Percentiles rank a stretch among this genome's conserved stretches.
phyloP scores from a whole-genome alignment of 1,284 basidiomycete genomes.

The Puccinia novopanici region DNA sequence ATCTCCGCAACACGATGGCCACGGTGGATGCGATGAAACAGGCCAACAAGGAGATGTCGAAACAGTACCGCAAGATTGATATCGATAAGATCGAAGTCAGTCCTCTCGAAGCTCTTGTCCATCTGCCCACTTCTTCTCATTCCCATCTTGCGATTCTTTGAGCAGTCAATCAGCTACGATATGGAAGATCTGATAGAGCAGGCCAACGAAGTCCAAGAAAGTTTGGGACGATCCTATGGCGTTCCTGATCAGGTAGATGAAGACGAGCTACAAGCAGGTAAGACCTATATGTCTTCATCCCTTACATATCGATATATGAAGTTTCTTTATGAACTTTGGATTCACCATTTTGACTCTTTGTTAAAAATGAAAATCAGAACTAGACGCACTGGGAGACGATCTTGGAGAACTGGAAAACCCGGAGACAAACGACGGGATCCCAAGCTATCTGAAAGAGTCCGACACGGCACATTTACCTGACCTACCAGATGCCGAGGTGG shows the following conservation, averaged over 20 bases:
- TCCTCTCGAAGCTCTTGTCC: neutral
- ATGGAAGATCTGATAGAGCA: conserved; percentile 98
- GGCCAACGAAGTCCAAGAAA: conserved; percentile 96
- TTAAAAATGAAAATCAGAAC: conserved; percentile 21
- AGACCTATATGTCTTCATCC: neutral
- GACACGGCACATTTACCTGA: conserved; percentile 41
- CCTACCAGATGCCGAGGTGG: conserved; percentile 18
- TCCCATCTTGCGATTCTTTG: neutral
- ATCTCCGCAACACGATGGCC: conserved; percentile 99
- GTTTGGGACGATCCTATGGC: conserved; percentile 86
- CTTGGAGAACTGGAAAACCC: conserved; percentile 38
- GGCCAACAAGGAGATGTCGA: conserved; percentile 96
- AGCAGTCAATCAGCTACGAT: conserved; percentile 85
- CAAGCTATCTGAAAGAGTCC: conserved; percentile 40
- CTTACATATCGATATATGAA: neutral
- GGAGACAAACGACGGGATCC: conserved; percentile 40
- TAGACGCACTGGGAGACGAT: conserved; percentile 44
- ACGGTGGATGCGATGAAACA: conserved; percentile 95
- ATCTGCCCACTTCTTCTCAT: neutral
- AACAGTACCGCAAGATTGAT: conserved; percentile 96
- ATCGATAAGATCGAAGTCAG: conserved; percentile 92
- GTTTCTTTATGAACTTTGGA: too few relatives aligned
- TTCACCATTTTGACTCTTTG: neutral
- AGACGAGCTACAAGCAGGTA: conserved; percentile 92
- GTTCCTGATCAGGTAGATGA: conserved; percentile 98